A percentile compares a stretch with the other conserved stretches of the same genome.
These are phyloP conservation scores for Nannizziopsis barbatae DNA, from an alignment of 2,329 filamentous ascomycete genomes.

Conservation along the genomic window DNA sequence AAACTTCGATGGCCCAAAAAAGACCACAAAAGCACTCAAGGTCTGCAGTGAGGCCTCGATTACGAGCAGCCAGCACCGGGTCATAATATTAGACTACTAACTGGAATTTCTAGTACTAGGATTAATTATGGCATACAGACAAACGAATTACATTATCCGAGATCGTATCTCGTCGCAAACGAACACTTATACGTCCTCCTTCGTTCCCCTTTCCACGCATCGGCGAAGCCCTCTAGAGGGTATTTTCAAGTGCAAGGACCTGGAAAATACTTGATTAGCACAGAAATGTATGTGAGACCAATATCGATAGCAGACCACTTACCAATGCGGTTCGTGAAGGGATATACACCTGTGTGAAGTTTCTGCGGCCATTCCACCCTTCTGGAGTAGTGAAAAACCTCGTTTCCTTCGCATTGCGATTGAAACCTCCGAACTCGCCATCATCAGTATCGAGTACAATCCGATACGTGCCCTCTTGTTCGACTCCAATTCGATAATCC, in stretches of 20 bases:
- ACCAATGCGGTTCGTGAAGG: slow-evolving; percentile 76
- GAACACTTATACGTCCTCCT: no score
- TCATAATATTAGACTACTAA: no score
- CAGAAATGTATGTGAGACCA: background rate
- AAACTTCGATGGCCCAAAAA: no score
- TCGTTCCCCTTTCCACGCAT: no score
- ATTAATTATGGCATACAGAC: no score
- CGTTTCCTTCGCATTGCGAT: slow-evolving; percentile 64
- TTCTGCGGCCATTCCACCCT: slow-evolving; percentile 78
- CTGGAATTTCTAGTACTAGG: no score
- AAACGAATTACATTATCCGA: no score
- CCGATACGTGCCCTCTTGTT: slow-evolving; percentile 71
- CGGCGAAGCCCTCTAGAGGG: background rate
- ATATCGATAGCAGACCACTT: slow-evolving; percentile 26
- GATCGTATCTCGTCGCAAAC: no score
- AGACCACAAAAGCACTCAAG: no score
- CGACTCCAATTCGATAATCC: slow-evolving; percentile 85
- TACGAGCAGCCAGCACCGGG: no score
- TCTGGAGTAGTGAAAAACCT: slow-evolving; percentile 87
- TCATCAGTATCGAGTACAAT: slow-evolving; percentile 76
- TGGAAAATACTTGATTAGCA: slow-evolving; percentile 20
- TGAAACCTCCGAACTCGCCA: slow-evolving; percentile 65
- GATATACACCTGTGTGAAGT: slow-evolving; percentile 87
- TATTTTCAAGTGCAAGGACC: slow-evolving; percentile 45
- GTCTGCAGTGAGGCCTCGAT: no score